These are phyloP conservation scores for Nothopassalora personata DNA, from an alignment of 2,329 filamentous ascomycete species.

Conservation along the genomic window DNA sequence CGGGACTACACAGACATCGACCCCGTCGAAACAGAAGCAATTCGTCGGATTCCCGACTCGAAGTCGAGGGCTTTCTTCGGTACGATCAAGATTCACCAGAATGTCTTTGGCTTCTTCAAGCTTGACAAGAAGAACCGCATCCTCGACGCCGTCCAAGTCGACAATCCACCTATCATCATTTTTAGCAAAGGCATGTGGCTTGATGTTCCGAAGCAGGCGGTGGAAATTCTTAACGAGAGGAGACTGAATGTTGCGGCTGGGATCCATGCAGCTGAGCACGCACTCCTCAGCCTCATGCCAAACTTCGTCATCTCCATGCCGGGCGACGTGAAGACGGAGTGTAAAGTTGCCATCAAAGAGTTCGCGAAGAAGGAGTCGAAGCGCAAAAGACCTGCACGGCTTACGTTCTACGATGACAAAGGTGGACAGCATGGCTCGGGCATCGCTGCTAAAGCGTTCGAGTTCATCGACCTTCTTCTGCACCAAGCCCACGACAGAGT, in stretches of 20 bases:
- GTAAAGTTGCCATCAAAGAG: conserved; percentile 84
- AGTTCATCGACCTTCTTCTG: conserved; percentile 78
- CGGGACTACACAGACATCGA: conserved; percentile 93
- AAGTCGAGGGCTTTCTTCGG: conserved; percentile 75
- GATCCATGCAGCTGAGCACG: conserved; percentile 93
- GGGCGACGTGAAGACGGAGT: conserved; percentile 89
- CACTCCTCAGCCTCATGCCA: conserved; percentile 77
- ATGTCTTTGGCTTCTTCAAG: conserved; percentile 96
- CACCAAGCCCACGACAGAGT: conserved; percentile 70
- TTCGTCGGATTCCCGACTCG: conserved; percentile 63
- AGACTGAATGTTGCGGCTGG: conserved; percentile 77
- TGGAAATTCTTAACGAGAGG: conserved; percentile 69
- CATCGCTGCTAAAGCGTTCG: conserved; percentile 88
- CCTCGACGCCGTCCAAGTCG: conserved; percentile 84
- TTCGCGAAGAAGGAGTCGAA: conserved; percentile 64
- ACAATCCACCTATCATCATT: conserved; percentile 84
- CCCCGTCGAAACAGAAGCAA: conserved; percentile 83
- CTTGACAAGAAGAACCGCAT: conserved; percentile 80
- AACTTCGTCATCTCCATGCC: conserved; percentile 87
- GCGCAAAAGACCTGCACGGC: conserved; percentile 76
- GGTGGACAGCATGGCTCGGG: conserved; percentile 78
- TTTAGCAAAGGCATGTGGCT: conserved; percentile 92
- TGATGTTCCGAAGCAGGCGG: conserved; percentile 72
- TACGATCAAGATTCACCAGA: conserved; percentile 75
- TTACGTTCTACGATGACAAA: conserved; percentile 95